Base-by-base conservation (phyloP, 2,329 filamentous ascomycete genomes). In the Claviceps sp. region DNA sequence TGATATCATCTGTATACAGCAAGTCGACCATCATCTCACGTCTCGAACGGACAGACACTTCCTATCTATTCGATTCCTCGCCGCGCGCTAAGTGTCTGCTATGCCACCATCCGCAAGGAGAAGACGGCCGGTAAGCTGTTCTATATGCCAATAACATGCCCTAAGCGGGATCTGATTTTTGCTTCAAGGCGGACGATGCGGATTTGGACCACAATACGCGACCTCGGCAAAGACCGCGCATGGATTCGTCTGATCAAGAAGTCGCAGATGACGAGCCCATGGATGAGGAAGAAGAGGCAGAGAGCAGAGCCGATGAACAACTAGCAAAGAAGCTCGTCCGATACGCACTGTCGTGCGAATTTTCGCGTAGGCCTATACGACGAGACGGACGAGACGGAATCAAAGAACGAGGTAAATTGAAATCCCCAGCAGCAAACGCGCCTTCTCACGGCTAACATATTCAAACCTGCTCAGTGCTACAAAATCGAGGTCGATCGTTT, bases 401-500 rank as follows among this genome's bases (percentile, higher is more conserved):
- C 46, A 75, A 74, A 54, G 81, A 84, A 49, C 79, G 80, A 69
- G 80, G 81, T 82, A 56, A 56, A 26, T 4, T 7, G 5, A 30
- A 20, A 3, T 13, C 1, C 13, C 18, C 22, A 4, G 34, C n/a
- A 14, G 18, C 26, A 18, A 11, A 20, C 2, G 34, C 14, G 44
- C 26, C 22, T 24, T 7, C 8, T 14, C 26, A 8, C 22, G 44
- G 37, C 48, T 50, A 4, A 50, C 47, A 30, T 34, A 4, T 44
- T 4, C 3, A n/a, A 16, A 13, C 16, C 2, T 20, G 5, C 20
- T 11, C 1, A 82, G 87, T 95, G 0, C 79, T 95, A 9, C 86
- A 85, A 18, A 76, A 82, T 46, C 77, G 83, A 8, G 71, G 80
- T 6, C 75, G 84, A 37, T 72, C 81, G 38, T 97, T 96, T 65